Evolutionary conservation across 1,284 basidiomycete species (phyloP), one percentile per base, ranked within the genome.

Genomic region (Vanrija humicola): DNA sequence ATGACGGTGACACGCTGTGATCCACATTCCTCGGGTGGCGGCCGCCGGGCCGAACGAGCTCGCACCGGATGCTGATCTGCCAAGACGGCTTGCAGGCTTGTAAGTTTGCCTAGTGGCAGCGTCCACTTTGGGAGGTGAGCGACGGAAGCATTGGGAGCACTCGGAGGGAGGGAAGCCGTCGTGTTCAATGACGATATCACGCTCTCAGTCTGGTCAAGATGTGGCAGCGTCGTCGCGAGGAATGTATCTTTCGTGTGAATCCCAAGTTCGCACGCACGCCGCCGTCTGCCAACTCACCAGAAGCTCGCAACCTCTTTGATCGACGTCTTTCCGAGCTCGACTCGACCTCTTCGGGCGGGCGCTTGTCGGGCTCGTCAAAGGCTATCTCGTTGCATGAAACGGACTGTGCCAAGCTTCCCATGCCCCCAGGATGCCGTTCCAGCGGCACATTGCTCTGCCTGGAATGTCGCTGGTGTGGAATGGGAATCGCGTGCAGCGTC

Each of bases 111-210:
- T 9, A 71, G 48, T 1, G 70, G 68, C 48, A 74, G 55, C 10
- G 48, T 42, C 72, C 72, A 74, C 42, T 46, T 54, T 0, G 72
- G 72, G 14, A 74, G 46, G 46, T 67, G 56, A 3, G 45, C 49
- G 6, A 69, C 43, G 9, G 64, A 63, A 21, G 49, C 58, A 23
- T 63, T 55, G 3, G 55, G 53, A 23, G 53, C 47, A 14, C 62
- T 47, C 15, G 57, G 63, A 2, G 63, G 59, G 3, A 63, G 44
- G 3, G 64, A 63, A 3, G 58, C 52, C 18, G 67, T 66, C 8
- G 66, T 67, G 50, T 65, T 64, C 6, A 72, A 55, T 6, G 72
- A 71, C 23, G 68, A 55, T 26, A 65, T 50, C 23, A 50, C 38
- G 18, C 54, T 59, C n/a, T 42, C 40, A 6, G 40, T 42, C 19